A percentile compares a stretch with the other conserved stretches of the same genome.
These are phyloP conservation scores for Podila verticillata DNA, from an alignment of 192 early-diverging fungal species.

Conservation along the genomic window DNA sequence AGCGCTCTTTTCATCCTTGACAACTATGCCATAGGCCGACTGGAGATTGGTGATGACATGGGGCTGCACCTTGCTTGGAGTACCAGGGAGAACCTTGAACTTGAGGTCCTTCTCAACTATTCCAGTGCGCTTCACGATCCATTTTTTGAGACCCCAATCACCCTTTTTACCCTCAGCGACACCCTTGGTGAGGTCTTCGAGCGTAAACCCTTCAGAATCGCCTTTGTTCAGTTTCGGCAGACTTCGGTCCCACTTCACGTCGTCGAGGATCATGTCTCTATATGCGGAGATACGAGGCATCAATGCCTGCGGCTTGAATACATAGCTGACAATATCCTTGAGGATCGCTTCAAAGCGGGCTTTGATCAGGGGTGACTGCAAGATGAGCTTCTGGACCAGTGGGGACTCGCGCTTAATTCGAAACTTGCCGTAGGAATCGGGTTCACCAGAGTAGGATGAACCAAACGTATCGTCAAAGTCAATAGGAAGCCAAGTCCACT, in stretches of 20 bases:
- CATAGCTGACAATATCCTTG: constrained; percentile 49
- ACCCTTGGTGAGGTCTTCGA: constrained; percentile 11
- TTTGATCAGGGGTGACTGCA: constrained; percentile 44
- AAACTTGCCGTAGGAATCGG: constrained; percentile 27
- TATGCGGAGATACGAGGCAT: constrained; percentile 43
- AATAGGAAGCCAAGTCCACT: constrained; percentile 53
- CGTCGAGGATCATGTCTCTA: constrained; percentile 48
- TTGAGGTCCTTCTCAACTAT: constrained; percentile 10
- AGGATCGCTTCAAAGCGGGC: constrained; percentile 49
- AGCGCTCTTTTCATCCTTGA: constrained; percentile 3
- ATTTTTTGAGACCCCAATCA: constrained; percentile 9
- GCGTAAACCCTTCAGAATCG: constrained; percentile 4
- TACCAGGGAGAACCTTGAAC: constrained; percentile 18
- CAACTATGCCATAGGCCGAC: constrained; percentile 12
- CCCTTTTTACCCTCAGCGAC: constrained; percentile 2
- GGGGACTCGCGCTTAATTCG: constrained; percentile 32
- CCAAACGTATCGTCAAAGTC: constrained; percentile 59
- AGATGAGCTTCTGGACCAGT: constrained; percentile 36
- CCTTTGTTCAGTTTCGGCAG: constrained; percentile 23
- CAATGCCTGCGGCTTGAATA: constrained; percentile 54
- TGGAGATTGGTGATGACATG: constrained; percentile 17
- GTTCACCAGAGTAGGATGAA: constrained; percentile 18
- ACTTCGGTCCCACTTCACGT: constrained; percentile 50
- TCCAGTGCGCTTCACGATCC: constrained; percentile 12
- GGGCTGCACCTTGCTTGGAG: constrained; percentile 13